Base-by-base conservation (phyloP, 768 basidiomycete genomes). In the Kwoniella europaea region DNA sequence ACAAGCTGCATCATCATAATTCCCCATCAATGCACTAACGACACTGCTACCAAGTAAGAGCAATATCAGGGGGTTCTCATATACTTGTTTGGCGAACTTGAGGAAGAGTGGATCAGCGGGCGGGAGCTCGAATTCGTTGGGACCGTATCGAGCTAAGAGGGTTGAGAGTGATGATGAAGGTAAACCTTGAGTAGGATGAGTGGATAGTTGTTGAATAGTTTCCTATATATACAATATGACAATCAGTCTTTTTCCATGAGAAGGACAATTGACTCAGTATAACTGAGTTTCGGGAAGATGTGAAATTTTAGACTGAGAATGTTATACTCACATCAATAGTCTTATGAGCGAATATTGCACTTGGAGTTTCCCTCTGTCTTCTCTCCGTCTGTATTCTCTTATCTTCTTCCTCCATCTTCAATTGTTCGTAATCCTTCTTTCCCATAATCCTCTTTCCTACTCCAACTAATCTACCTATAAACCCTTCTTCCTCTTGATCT, bases 41-140 rank as follows among this genome's bases (percentile, higher is more conserved):
- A 88, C 86, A 0, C 95, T 94, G 80, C 94, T 97, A 29, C 89
- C 96, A 70, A 96, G 91, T 44, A 98, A 86, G 2, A 98, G 86
- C 24, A 98, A 85, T 79, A 96, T 97, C 3, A 98, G 85, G 1
- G 96, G 95, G 79, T 90, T 93, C 85, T 98, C 95, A 83, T 95
- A 97, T 61, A 98, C 94, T 44, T 92, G 95, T 83, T 95, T 94
- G 15, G 90, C 90, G 81, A 98, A 98, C 84, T 97, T 97, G 80
- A 94, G 84, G 52, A 91, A 84, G 10, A 90, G 83, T 0, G 92
- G 91, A 78, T 97, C 94, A 2, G 93, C 90, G 0, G 91, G 85
- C 0, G 88, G 87, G 13, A 98, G 92, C 0, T 92, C 89, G 82
- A 98, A 98, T 84, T 98, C 95, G 85, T 98, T 98, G 82, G 93